phyloP scores from a whole-genome alignment of 2,329 filamentous ascomycete genomes.

The Hypoxylon sp. region DNA sequence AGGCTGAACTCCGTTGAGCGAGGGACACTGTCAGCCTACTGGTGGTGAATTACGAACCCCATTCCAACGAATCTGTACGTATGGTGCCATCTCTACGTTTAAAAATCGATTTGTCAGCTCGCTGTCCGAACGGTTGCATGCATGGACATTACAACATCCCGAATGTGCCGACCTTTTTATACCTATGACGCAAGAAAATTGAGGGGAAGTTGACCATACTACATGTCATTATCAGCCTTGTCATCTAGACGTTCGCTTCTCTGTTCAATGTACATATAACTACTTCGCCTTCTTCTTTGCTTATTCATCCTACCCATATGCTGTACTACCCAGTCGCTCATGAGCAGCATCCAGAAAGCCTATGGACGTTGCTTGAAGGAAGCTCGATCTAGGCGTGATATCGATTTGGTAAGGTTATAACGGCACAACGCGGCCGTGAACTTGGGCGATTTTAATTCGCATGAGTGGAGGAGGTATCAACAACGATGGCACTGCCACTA shows the following conservation, averaged over 20 bases:
- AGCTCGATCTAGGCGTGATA: no score
- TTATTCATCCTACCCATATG: constrained; percentile 38
- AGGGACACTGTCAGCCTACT: not conserved
- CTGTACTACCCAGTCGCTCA: not conserved
- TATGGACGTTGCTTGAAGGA: no score
- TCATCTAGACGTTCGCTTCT: not conserved
- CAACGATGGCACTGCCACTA: not conserved
- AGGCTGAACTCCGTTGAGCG: not conserved
- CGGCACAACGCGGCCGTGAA: not conserved
- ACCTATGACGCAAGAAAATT: not conserved
- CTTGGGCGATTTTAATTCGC: not conserved
- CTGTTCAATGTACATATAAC: constrained; percentile 33
- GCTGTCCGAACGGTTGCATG: not conserved
- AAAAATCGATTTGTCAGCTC: constrained; percentile 20
- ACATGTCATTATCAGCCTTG: not conserved
- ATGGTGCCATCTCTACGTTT: not conserved
- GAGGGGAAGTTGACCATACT: not conserved
- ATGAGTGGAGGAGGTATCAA: not conserved
- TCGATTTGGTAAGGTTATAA: not conserved
- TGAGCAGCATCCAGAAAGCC: constrained; percentile 6
- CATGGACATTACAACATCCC: not conserved
- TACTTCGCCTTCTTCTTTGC: constrained; percentile 43
- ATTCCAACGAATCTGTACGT: not conserved
- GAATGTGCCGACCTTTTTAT: not conserved
- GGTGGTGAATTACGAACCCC: not conserved